Percentiles rank a stretch among this genome's conserved stretches.
Evolutionary conservation across 2,329 filamentous ascomycete genomes (phyloP).

Genomic region (Talaromyces pinophilus): DNA sequence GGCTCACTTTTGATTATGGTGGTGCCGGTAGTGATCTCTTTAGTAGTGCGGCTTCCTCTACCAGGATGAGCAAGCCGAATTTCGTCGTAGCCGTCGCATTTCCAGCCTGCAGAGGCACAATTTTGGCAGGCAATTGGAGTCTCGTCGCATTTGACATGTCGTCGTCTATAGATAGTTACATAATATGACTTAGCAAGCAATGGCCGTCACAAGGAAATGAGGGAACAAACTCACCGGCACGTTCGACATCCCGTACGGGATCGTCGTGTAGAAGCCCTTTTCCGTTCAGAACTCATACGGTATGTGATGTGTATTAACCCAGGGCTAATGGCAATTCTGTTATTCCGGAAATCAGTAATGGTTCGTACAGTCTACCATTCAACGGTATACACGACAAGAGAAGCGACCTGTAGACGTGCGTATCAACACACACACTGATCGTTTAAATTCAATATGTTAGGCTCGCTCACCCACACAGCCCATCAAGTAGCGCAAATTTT

Average conservation of each 20-base stretch:
- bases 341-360: background rate
- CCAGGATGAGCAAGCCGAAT: constrained; percentile 19
- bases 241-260: constrained; percentile 22
- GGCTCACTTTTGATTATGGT: background rate
- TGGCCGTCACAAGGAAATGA: too few species aligned
- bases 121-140: constrained; percentile 24
- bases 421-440: background rate
- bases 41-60: background rate
- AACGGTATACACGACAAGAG: background rate
- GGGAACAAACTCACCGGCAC: constrained; percentile 12
- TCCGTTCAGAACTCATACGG: constrained; percentile 6
- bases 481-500: background rate
- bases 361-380: background rate
- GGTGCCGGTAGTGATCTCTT: background rate
- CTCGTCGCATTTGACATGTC: constrained; percentile 27
- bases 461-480: background rate
- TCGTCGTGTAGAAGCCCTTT: constrained; percentile 16
- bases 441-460: too few species aligned
- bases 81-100: constrained; percentile 27
- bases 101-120: constrained; percentile 24
- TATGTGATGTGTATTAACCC: background rate
- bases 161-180: constrained; percentile 9
- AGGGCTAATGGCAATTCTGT: background rate
- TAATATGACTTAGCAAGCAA: background rate
- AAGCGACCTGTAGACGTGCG: background rate